Conservation (phyloP, 164 flowering plant species). For the Kingdonia uniflora region DNA sequence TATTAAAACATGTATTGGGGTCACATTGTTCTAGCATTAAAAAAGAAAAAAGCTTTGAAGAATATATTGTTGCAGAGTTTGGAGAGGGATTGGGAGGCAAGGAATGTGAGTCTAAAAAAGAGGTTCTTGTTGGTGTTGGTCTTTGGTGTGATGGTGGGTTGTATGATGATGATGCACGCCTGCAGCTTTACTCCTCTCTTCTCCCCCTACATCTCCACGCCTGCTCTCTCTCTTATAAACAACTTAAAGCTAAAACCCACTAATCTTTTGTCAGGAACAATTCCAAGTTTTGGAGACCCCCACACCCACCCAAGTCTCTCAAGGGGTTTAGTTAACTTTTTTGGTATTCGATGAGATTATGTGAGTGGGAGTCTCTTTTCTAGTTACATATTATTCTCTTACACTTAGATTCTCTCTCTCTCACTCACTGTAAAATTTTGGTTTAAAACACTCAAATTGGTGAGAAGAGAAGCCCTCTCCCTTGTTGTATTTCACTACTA, state of each 20-base stretch:
- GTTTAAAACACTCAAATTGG: too few species aligned
- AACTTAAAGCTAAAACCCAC: constrained; percentile 6
- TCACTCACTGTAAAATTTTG: too few species aligned
- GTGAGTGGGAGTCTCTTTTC: too few species aligned
- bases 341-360: too few species aligned
- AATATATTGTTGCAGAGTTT: constrained; percentile 53
- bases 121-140: neutral
- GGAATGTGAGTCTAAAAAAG: constrained; percentile 23
- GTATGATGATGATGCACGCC: constrained; percentile 75
- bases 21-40: constrained; percentile 6
- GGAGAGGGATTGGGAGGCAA: constrained; percentile 65
- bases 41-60: constrained; percentile 21
- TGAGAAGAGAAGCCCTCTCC: too few species aligned
- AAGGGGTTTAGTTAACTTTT: neutral
- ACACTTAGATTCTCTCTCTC: too few species aligned
- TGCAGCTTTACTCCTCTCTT: constrained; percentile 52
- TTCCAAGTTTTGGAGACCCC: constrained; percentile 16
- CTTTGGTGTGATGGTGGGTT: constrained; percentile 42
- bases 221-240: constrained; percentile 18
- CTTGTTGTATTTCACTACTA: too few species aligned
- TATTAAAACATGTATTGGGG: too few species aligned
- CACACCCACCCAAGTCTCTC: neutral
- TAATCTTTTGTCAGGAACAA: constrained; percentile 19
- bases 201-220: constrained; percentile 44
- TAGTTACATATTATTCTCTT: too few species aligned